Evolutionary conservation across 1,284 basidiomycete species (phyloP).

Genomic region (Sparassis latifolia): DNA sequence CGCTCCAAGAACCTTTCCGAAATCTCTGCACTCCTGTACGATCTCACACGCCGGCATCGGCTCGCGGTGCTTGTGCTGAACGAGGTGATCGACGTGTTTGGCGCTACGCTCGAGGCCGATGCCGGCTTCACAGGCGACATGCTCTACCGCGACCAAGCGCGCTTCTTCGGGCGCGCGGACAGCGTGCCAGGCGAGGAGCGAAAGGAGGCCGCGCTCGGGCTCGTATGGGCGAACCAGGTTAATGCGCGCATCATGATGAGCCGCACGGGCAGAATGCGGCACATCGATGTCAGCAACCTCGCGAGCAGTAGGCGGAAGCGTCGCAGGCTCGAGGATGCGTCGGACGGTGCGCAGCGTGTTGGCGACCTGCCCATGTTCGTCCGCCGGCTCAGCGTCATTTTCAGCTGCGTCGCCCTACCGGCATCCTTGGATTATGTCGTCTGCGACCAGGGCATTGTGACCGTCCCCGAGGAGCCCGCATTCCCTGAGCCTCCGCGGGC

Average conservation of each 20-base stretch:
- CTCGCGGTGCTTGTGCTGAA: constrained; percentile 82
- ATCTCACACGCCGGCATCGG: constrained; percentile 52
- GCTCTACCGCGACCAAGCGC: constrained; percentile 67
- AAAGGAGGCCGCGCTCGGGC: constrained; percentile 80
- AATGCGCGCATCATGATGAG: constrained; percentile 79
- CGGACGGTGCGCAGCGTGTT: background rate
- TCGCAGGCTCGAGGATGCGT: constrained; percentile 12
- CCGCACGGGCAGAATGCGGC: constrained; percentile 63
- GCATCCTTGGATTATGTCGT: constrained; percentile 70
- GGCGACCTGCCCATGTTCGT: constrained; percentile 41
- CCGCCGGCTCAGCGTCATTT: constrained; percentile 66
- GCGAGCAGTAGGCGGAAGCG: constrained; percentile 27
- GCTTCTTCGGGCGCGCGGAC: constrained; percentile 68
- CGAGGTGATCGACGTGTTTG: constrained; percentile 77
- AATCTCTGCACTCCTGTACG: constrained; percentile 63
- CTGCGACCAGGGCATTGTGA: constrained; percentile 48
- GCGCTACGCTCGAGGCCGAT: constrained; percentile 24
- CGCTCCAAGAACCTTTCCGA: constrained; percentile 65
- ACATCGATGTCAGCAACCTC: constrained; percentile 32
- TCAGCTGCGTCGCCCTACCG: constrained; percentile 57
- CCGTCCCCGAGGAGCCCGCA: constrained; percentile 10
- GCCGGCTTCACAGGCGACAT: constrained; percentile 30
- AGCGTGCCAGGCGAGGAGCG: constrained; percentile 46
- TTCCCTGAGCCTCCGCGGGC: background rate
- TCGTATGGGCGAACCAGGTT: constrained; percentile 88